Conservation (phyloP, 441 rosid genomes). For the Gossypium davidsonii region DNA sequence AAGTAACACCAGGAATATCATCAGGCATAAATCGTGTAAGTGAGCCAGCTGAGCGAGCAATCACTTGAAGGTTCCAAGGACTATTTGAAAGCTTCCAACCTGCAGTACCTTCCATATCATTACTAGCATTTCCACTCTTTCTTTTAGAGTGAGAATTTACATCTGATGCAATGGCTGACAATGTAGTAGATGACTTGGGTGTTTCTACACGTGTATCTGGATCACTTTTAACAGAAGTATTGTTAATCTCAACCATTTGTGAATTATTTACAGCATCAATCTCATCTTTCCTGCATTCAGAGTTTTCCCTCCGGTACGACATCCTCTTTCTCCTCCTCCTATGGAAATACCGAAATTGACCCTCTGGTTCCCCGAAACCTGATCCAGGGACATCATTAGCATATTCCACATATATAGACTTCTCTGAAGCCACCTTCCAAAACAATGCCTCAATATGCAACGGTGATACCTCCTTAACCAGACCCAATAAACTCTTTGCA, state of each 20-base stretch:
- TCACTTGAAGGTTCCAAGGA: conserved; percentile 94
- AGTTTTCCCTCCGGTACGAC: conserved; percentile 51
- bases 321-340: conserved; percentile 61
- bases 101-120: conserved; percentile 81
- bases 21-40: conserved; percentile 99
- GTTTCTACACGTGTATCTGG: conserved; percentile 23
- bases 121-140: conserved; percentile 33
- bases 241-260: conserved; percentile 23
- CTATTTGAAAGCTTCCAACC: conserved; percentile 99
- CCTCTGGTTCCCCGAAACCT: conserved; percentile 82
- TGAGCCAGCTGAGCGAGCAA: conserved; percentile 94
- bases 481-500: conserved; percentile 56
- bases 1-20: conserved; percentile 98
- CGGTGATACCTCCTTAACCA: conserved; percentile 63
- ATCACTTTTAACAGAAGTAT: conserved; percentile 23
- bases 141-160: conserved; percentile 35
- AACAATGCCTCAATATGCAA: conserved; percentile 75
- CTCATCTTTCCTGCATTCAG: conserved; percentile 26
- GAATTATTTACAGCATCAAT: conserved; percentile 19
- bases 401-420: conserved; percentile 84
- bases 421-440: conserved; percentile 86
- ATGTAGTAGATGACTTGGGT: conserved; percentile 23
- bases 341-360: conserved; percentile 55
- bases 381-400: conserved; percentile 99
- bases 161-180: conserved; percentile 27